These are phyloP conservation scores for Blastobotrys proliferans DNA, from an alignment of 1,139 yeast genomes.

Conservation along the genomic window DNA sequence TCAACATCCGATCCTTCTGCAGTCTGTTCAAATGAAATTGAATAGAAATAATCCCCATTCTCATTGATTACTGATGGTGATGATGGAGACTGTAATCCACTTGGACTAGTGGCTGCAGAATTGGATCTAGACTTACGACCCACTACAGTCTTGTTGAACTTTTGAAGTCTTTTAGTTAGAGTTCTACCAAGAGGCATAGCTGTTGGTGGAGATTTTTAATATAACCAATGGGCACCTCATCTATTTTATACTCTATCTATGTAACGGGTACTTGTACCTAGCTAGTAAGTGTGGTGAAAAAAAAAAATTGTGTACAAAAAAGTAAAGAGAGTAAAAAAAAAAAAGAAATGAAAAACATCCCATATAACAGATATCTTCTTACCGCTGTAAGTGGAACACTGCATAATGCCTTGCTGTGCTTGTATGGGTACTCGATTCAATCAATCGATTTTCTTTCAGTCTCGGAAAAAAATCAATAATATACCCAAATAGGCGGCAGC, in stretches of 20 bases:
- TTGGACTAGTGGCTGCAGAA: conserved; percentile 5
- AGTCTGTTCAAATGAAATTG: conserved; percentile 27
- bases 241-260: too few species aligned
- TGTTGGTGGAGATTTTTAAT: background rate
- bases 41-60: conserved; percentile 26
- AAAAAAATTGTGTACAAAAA: background rate
- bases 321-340: too few species aligned
- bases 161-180: conserved; percentile 26
- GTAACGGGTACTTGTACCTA: too few species aligned
- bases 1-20: conserved; percentile 10
- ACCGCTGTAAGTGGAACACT: too few species aligned
- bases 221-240: too few species aligned
- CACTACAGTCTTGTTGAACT: conserved; percentile 15
- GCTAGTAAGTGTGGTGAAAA: background rate
- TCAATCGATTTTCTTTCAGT: too few species aligned
- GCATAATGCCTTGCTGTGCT: too few species aligned
- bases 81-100: background rate
- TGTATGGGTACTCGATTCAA: too few species aligned
- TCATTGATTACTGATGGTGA: background rate
- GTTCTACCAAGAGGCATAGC: conserved; percentile 26
- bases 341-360: too few species aligned
- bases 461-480: too few species aligned
- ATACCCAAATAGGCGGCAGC: too few species aligned
- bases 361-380: too few species aligned
- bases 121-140: conserved; percentile 10